Evolutionary conservation across 805 yeast species (phyloP).

Genomic region (Alloascoidea africana): DNA sequence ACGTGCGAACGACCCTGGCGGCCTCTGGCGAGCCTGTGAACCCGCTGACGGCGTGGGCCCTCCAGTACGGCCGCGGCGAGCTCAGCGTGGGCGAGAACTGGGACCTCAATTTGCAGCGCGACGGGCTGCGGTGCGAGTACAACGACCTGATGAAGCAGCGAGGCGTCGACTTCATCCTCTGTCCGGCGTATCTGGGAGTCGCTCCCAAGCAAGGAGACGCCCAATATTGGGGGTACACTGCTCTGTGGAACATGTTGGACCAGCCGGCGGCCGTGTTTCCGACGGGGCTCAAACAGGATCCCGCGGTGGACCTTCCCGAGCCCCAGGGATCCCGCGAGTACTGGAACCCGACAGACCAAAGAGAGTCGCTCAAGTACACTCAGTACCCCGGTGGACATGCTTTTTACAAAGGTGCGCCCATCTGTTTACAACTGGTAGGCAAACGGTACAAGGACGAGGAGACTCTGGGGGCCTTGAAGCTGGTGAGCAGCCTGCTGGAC

Average conservation of each 20-base stretch:
- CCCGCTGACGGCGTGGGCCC: constrained; percentile 47
- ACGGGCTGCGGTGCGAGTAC: constrained; percentile 41
- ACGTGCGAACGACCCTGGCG: constrained; percentile 32
- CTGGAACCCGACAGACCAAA: background rate
- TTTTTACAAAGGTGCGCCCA: background rate
- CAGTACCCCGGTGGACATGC: background rate
- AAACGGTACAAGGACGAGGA: constrained; percentile 1
- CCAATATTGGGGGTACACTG: constrained; percentile 70
- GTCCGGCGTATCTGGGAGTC: constrained; percentile 54
- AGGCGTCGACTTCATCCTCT: constrained; percentile 42
- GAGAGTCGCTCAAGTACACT: background rate
- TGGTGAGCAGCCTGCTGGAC: too few species aligned
- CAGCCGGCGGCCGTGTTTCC: constrained; percentile 36
- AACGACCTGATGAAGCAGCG: constrained; percentile 16
- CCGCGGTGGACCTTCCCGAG: background rate
- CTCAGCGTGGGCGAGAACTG: constrained; percentile 37
- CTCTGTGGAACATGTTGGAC: constrained; percentile 60
- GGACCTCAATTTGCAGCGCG: constrained; percentile 38
- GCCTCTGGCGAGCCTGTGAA: constrained; percentile 57
- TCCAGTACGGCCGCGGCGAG: constrained; percentile 44
- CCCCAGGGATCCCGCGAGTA: background rate
- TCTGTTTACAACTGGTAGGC: background rate
- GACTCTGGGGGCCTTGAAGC: background rate
- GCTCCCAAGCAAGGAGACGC: constrained; percentile 55
- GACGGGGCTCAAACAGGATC: background rate